Conservation (phyloP, 306 rosid genomes). For the Vigna nakashimae region DNA sequence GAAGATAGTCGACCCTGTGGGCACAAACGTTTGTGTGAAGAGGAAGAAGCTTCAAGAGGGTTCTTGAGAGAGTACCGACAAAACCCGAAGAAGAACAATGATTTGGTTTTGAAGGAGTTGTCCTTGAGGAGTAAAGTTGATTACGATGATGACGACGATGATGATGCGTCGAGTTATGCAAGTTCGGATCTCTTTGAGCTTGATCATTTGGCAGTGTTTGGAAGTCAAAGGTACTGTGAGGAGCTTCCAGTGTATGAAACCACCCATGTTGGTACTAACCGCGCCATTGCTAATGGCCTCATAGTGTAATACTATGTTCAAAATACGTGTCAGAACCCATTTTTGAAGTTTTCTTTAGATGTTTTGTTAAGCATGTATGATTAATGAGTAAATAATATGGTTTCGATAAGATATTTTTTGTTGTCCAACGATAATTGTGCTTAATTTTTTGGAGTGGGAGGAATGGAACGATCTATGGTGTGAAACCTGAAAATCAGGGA, state of each 20-base stretch:
- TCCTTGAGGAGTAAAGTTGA: neutral
- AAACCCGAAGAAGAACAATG: slow-evolving; percentile 48
- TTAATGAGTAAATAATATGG: neutral
- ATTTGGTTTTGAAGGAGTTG: slow-evolving; percentile 50
- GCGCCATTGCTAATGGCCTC: slow-evolving; percentile 67
- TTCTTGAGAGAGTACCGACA: slow-evolving; percentile 57
- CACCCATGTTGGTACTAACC: slow-evolving; percentile 65
- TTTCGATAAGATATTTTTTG: neutral
- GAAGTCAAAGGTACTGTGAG: slow-evolving; percentile 60
- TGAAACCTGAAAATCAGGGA: neutral
- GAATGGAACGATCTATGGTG: neutral
- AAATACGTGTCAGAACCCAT: slow-evolving; percentile 31
- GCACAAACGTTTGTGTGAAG: slow-evolving; percentile 53
- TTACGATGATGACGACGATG: slow-evolving; percentile 48
- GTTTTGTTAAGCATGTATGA: slow-evolving; percentile 12
- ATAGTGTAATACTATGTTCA: slow-evolving; percentile 42
- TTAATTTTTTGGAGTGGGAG: neutral
- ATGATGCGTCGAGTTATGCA: slow-evolving; percentile 73
- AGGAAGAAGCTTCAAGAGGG: slow-evolving; percentile 60
- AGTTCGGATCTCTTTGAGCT: slow-evolving; percentile 98
- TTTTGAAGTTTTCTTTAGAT: slow-evolving; percentile 1
- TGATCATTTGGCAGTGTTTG: slow-evolving; percentile 66
- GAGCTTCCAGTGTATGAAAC: slow-evolving; percentile 97
- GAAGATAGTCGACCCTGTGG: slow-evolving; percentile 70
- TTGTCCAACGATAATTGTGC: neutral